Conservation (phyloP, 2,329 filamentous ascomycete species). For the Hypoxylon rubiginosum region DNA sequence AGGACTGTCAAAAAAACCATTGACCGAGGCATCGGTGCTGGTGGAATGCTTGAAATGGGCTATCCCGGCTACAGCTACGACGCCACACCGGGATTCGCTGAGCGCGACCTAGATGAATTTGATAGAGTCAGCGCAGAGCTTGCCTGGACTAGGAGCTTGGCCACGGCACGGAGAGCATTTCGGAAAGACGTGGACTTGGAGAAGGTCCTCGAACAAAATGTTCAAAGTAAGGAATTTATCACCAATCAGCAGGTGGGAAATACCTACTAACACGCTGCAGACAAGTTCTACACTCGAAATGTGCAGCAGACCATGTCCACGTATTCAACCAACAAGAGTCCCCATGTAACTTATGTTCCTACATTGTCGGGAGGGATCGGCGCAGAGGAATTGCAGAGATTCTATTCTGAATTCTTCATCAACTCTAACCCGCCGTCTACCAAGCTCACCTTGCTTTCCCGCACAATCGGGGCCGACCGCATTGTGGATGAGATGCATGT, state of each 20-base stretch:
- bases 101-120: slow-evolving; percentile 77
- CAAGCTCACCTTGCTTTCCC: slow-evolving; percentile 71
- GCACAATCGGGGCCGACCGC: slow-evolving; percentile 74
- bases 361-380: slow-evolving; percentile 75
- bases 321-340: slow-evolving; percentile 69
- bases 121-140: slow-evolving; percentile 73
- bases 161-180: slow-evolving; percentile 72
- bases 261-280: slow-evolving; percentile 44
- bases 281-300: slow-evolving; percentile 69
- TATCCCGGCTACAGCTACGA: slow-evolving; percentile 59
- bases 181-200: slow-evolving; percentile 74
- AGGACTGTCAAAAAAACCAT: slow-evolving; percentile 53
- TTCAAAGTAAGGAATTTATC: slow-evolving; percentile 62
- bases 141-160: slow-evolving; percentile 76
- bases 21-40: slow-evolving; percentile 55
- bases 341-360: slow-evolving; percentile 77
- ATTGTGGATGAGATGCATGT: slow-evolving; percentile 75
- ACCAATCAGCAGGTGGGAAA: background rate
- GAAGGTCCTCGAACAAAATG: slow-evolving; percentile 74
- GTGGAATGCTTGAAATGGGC: slow-evolving; percentile 53
- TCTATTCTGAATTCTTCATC: slow-evolving; percentile 76
- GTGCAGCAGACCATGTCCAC: slow-evolving; percentile 73
- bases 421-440: slow-evolving; percentile 72
- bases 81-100: slow-evolving; percentile 76
- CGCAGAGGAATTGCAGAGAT: slow-evolving; percentile 67